These are phyloP conservation scores for Lodderomyces jiufengensis DNA, from an alignment of 1,139 yeast species.

Conservation along the genomic window DNA sequence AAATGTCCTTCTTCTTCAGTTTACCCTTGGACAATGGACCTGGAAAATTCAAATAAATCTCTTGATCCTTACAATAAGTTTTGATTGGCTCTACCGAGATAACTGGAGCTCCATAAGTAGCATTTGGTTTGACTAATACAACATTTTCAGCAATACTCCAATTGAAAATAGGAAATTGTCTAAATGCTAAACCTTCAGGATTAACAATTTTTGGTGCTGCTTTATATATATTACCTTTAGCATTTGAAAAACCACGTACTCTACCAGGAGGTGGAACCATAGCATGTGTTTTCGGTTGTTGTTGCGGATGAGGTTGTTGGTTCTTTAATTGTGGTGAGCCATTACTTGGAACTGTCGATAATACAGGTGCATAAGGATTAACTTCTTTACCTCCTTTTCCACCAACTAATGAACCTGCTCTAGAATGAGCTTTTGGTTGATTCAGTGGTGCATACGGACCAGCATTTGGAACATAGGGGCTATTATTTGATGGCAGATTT, in stretches of 20 bases:
- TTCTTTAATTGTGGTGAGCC: constrained; percentile 2
- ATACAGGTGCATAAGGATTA: constrained; percentile 45
- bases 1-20: constrained; percentile 59
- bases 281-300: constrained; percentile 4
- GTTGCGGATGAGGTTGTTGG: constrained; percentile 2
- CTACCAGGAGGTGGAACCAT: constrained; percentile 16
- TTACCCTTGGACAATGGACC: constrained; percentile 61
- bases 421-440: constrained; percentile 37
- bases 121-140: constrained; percentile 28
- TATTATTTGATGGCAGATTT: constrained; percentile 15
- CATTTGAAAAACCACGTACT: constrained; percentile 28
- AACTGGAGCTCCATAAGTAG: constrained; percentile 12
- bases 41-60: constrained; percentile 41
- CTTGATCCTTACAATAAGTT: constrained; percentile 19
- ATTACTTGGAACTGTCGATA: constrained; percentile 18
- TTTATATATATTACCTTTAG: constrained; percentile 23
- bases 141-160: constrained; percentile 53
- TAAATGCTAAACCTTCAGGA: constrained; percentile 36
- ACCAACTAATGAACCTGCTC: constrained; percentile 43
- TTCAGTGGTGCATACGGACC: constrained; percentile 47
- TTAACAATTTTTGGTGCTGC: constrained; percentile 27
- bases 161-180: constrained; percentile 76
- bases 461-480: constrained; percentile 45
- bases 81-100: constrained; percentile 19
- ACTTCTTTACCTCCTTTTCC: constrained; percentile 39